Evolutionary conservation across 2,329 filamentous ascomycete species (phyloP).

Genomic region (Parasarocladium wereldwijsianum): DNA sequence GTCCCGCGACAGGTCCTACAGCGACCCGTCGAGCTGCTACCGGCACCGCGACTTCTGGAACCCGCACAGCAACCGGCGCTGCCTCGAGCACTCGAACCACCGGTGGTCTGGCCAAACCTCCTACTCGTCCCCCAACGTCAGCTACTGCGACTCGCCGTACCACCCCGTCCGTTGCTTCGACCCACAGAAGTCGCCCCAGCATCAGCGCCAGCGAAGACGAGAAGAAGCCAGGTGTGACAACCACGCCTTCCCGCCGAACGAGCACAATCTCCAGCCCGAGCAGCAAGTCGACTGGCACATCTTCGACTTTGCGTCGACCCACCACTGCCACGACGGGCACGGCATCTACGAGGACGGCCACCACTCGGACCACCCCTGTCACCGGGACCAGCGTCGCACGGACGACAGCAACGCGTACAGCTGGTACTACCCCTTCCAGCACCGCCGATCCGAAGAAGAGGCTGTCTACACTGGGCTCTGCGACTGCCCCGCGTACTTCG

Average conservation of each 20-base stretch:
- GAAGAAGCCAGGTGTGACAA: slow-evolving; percentile 25
- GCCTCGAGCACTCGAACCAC: slow-evolving; percentile 20
- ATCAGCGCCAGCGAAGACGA: slow-evolving; percentile 36
- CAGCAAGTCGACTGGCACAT: slow-evolving; percentile 17
- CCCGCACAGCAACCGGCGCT: slow-evolving; percentile 11
- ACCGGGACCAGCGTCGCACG: slow-evolving; percentile 16
- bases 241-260: slow-evolving; percentile 24
- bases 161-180: slow-evolving; percentile 20
- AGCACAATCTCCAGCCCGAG: slow-evolving; percentile 26
- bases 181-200: slow-evolving; percentile 30
- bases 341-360: slow-evolving; percentile 19
- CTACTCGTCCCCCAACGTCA: slow-evolving; percentile 28
- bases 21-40: slow-evolving; percentile 17
- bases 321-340: slow-evolving; percentile 14
- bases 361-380: slow-evolving; percentile 15
- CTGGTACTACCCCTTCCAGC: slow-evolving; percentile 23
- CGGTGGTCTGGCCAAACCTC: slow-evolving; percentile 30
- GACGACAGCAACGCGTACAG: slow-evolving; percentile 20
- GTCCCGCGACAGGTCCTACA: slow-evolving; percentile 15
- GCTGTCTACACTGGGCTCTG: slow-evolving; percentile 32
- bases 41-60: slow-evolving; percentile 14
- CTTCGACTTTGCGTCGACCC: slow-evolving; percentile 19
- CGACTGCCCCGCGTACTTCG: slow-evolving; percentile 20
- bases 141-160: slow-evolving; percentile 18
- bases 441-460: slow-evolving; percentile 39